phyloP scores from a whole-genome alignment of 2,329 filamentous ascomycete genomes.

The Cercospora berteroae region DNA sequence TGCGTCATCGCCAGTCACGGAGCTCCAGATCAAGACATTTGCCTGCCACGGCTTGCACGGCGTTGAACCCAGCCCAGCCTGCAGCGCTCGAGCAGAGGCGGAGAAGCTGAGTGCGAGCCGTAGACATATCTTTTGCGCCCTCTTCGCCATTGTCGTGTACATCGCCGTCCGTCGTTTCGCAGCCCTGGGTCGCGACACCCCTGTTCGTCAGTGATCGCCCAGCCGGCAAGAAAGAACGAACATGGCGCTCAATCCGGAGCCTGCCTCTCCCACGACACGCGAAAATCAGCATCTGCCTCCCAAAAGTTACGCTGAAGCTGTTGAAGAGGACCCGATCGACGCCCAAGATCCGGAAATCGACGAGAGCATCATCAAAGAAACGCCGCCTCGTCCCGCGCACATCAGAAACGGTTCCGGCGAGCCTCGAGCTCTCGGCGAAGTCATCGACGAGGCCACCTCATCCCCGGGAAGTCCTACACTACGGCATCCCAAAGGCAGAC shows the following conservation, averaged over 20 bases:
- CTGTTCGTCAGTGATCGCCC: not conserved
- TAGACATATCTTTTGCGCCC: not conserved
- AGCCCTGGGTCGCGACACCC: not conserved
- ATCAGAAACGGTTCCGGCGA: conserved; percentile 31
- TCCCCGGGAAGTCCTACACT: conserved; percentile 34
- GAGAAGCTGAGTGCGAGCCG: not conserved
- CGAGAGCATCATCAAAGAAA: conserved; percentile 37
- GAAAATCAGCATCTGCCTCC: conserved; percentile 40
- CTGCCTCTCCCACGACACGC: conserved; percentile 42
- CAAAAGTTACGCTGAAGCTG: conserved; percentile 47
- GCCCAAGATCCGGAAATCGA: conserved; percentile 22
- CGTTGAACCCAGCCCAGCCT: no score
- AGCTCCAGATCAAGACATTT: no score
- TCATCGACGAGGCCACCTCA: conserved; percentile 37
- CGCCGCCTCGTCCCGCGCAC: conserved; percentile 31
- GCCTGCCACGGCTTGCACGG: not conserved
- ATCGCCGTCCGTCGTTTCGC: not conserved
- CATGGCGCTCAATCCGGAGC: conserved; percentile 46
- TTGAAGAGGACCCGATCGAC: conserved; percentile 30
- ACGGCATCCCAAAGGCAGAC: conserved; percentile 31
- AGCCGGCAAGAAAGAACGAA: conserved; percentile 5
- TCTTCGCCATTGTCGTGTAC: not conserved
- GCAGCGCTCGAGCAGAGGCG: not conserved
- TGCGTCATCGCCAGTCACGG: no score
- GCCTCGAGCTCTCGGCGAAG: conserved; percentile 36